These are phyloP conservation scores for Heliophila coronopifolia DNA, from an alignment of 441 rosid species.

Conservation along the genomic window DNA sequence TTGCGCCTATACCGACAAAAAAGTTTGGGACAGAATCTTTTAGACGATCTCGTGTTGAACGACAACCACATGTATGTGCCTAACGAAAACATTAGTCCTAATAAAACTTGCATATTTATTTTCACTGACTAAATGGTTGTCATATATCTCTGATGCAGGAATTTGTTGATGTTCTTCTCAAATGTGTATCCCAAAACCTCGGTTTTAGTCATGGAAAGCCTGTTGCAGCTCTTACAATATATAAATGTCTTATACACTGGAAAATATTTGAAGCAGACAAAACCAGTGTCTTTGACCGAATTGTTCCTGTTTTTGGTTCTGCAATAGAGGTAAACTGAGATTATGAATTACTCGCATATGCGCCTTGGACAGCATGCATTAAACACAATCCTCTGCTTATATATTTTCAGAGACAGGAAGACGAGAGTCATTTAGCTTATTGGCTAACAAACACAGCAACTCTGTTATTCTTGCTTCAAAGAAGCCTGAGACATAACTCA, in stretches of 20 bases:
- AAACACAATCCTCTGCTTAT: conserved; percentile 20
- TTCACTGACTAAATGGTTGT: conserved; percentile 17
- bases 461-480: conserved; percentile 74
- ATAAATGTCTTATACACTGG: conserved; percentile 89
- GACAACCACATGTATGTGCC: conserved; percentile 53
- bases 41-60: conserved; percentile 52
- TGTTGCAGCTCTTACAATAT: conserved; percentile 77
- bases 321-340: conserved; percentile 79
- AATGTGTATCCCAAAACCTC: conserved; percentile 51
- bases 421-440: conserved; percentile 68
- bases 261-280: conserved; percentile 82
- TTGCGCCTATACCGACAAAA: conserved; percentile 35
- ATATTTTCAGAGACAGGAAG: conserved; percentile 60
- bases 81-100: conserved; percentile 1
- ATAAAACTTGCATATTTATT: conserved; percentile 11
- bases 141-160: conserved; percentile 45
- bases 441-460: conserved; percentile 82
- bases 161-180: conserved; percentile 56
- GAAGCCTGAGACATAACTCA: conserved; percentile 53
- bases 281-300: conserved; percentile 86
- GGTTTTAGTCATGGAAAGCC: conserved; percentile 85
- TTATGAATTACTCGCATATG: conserved; percentile 5
- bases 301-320: conserved; percentile 80
- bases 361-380: too few species aligned
- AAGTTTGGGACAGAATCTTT: conserved; percentile 42